Evolutionary conservation across 805 yeast genomes (phyloP).

Genomic region (Candida palmyrensis): DNA sequence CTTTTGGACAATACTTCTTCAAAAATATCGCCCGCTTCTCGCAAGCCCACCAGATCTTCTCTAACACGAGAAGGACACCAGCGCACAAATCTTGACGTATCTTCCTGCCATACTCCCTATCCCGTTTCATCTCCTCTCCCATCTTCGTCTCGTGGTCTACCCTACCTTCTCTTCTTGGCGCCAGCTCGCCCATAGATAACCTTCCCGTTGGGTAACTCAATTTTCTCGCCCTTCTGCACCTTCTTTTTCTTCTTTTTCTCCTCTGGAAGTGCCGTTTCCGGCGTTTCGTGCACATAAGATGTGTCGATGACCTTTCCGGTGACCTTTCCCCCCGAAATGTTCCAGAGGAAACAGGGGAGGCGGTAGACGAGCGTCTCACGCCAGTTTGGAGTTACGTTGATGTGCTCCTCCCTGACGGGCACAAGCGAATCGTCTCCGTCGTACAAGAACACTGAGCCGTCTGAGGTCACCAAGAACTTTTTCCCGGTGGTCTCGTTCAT

Average conservation of each 20-base stretch:
- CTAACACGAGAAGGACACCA: too few relatives aligned
- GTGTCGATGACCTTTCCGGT: slow-evolving; percentile 12
- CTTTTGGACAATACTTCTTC: slow-evolving; percentile 1
- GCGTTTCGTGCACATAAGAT: slow-evolving; percentile 8
- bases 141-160: not conserved
- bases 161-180: slow-evolving; percentile 1
- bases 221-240: slow-evolving; percentile 36
- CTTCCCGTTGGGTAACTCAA: slow-evolving; percentile 58
- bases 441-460: slow-evolving; percentile 51
- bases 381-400: slow-evolving; percentile 41
- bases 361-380: slow-evolving; percentile 44
- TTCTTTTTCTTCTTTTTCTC: slow-evolving; percentile 25
- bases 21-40: too few relatives aligned
- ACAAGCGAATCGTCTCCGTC: slow-evolving; percentile 39
- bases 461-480: slow-evolving; percentile 49
- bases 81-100: too few relatives aligned
- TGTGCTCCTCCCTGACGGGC: slow-evolving; percentile 42
- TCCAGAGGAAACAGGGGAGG: slow-evolving; percentile 42
- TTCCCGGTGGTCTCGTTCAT: slow-evolving; percentile 39
- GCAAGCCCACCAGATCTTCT: too few relatives aligned
- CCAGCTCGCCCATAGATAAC: slow-evolving; percentile 41
- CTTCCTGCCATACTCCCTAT: too few relatives aligned
- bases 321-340: slow-evolving; percentile 34
- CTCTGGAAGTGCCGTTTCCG: slow-evolving; percentile 7
- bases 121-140: too few relatives aligned